phyloP scores from a whole-genome alignment of 1,284 basidiomycete species.

The Ganoderma sp. region DNA sequence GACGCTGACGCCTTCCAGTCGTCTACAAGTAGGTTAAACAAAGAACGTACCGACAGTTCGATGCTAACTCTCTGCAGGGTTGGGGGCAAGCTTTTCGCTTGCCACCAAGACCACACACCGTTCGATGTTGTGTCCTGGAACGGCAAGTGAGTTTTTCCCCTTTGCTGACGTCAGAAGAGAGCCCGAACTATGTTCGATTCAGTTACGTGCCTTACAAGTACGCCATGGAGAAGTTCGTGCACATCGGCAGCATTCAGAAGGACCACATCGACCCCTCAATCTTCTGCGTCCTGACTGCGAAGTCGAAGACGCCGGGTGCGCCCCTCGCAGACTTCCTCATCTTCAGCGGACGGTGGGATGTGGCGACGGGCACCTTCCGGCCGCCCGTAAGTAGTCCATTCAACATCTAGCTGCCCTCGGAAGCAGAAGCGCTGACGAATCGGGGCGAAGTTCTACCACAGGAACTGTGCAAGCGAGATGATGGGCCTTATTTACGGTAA shows the following conservation, averaged over 20 bases:
- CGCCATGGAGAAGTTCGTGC: constrained; percentile 67
- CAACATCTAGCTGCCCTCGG: background rate
- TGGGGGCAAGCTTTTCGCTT: constrained; percentile 60
- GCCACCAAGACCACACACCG: constrained; percentile 68
- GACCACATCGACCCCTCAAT: constrained; percentile 71
- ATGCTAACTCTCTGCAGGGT: constrained; percentile 47
- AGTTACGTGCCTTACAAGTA: constrained; percentile 80
- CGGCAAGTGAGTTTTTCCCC: constrained; percentile 56
- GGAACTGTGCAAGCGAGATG: constrained; percentile 66
- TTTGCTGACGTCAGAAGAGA: background rate
- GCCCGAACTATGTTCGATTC: background rate
- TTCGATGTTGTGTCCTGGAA: constrained; percentile 79
- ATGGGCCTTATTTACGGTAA: constrained; percentile 65
- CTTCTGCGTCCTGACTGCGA: constrained; percentile 68
- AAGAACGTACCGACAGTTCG: background rate
- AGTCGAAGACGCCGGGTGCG: constrained; percentile 61
- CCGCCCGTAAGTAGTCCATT: constrained; percentile 42
- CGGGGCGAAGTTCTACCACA: constrained; percentile 60
- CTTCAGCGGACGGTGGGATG: constrained; percentile 69
- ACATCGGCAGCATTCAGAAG: constrained; percentile 68
- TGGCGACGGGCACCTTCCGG: constrained; percentile 55
- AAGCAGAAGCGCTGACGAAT: background rate
- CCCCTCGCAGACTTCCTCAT: constrained; percentile 68
- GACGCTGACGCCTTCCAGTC: constrained; percentile 39
- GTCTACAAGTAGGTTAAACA: constrained; percentile 52